Evolutionary conservation across 2,329 filamentous ascomycete genomes (phyloP).

Genomic region (Aureobasidium zeae): DNA sequence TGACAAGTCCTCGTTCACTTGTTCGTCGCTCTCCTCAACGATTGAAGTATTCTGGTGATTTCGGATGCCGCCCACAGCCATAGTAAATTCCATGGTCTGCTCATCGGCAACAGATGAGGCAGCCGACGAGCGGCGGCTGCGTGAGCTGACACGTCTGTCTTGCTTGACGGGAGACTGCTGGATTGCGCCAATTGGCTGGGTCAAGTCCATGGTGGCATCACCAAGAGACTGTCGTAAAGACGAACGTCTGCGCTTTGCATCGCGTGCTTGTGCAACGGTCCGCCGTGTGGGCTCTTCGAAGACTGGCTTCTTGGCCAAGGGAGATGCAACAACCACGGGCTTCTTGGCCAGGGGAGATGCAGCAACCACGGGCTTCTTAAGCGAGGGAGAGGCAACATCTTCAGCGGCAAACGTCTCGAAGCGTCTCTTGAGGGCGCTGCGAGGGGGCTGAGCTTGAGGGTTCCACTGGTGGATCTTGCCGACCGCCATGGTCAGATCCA

Average conservation of each 20-base stretch:
- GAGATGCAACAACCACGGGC: no score
- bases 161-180: constrained; percentile 22
- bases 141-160: constrained; percentile 25
- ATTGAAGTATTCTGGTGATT: neutral
- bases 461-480: constrained; percentile 38
- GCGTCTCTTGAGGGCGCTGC: constrained; percentile 35
- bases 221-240: constrained; percentile 30
- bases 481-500: constrained; percentile 49
- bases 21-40: constrained; percentile 25
- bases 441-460: constrained; percentile 25
- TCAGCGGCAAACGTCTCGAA: constrained; percentile 29
- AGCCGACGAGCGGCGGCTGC: constrained; percentile 30
- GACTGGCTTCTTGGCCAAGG: no score
- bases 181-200: constrained; percentile 31
- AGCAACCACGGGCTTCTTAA: constrained; percentile 1
- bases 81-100: constrained; percentile 49
- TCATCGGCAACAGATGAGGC: constrained; percentile 33
- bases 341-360: no score
- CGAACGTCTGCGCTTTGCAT: constrained; percentile 32
- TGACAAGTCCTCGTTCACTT: constrained; percentile 40
- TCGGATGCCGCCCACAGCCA: constrained; percentile 40
- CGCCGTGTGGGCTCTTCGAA: constrained; percentile 26
- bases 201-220: constrained; percentile 36
- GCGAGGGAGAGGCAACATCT: constrained; percentile 27
- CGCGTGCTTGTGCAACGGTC: constrained; percentile 23